Conservation (phyloP, 129 eudicot species). For the Chrysanthemum makinoi region DNA sequence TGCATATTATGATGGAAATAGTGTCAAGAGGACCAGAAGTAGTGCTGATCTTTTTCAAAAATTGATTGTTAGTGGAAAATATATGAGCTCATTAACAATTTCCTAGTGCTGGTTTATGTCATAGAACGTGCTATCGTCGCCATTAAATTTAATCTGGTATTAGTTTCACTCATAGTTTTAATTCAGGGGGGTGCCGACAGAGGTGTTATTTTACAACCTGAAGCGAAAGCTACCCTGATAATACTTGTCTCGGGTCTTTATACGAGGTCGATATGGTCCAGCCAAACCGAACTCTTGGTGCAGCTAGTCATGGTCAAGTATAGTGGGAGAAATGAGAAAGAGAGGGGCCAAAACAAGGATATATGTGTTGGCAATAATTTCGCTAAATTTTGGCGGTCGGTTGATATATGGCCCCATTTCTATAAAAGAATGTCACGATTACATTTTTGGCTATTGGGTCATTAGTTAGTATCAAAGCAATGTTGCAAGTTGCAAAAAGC, state of each 20-base stretch:
- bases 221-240: background rate
- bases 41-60: background rate
- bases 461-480: background rate
- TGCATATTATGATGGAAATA: conserved; percentile 10
- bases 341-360: conserved; percentile 17
- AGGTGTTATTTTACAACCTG: background rate
- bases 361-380: conserved; percentile 23
- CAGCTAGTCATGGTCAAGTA: conserved; percentile 12
- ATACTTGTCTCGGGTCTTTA: background rate
- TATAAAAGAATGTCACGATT: conserved; percentile 1
- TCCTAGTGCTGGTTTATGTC: conserved; percentile 19
- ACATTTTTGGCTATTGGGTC: conserved; percentile 19
- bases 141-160: background rate
- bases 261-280: conserved; percentile 1
- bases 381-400: conserved; percentile 5
- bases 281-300: conserved; percentile 4
- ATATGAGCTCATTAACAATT: conserved; percentile 7
- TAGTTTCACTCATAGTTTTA: background rate
- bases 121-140: background rate
- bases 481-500: conserved; percentile 30
- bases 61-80: conserved; percentile 20
- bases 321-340: conserved; percentile 17
- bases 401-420: conserved; percentile 15
- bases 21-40: background rate
- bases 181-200: background rate